These are phyloP conservation scores for Heracleum sosnowskyi DNA, from an alignment of 129 eudicot species.

Conservation along the genomic window DNA sequence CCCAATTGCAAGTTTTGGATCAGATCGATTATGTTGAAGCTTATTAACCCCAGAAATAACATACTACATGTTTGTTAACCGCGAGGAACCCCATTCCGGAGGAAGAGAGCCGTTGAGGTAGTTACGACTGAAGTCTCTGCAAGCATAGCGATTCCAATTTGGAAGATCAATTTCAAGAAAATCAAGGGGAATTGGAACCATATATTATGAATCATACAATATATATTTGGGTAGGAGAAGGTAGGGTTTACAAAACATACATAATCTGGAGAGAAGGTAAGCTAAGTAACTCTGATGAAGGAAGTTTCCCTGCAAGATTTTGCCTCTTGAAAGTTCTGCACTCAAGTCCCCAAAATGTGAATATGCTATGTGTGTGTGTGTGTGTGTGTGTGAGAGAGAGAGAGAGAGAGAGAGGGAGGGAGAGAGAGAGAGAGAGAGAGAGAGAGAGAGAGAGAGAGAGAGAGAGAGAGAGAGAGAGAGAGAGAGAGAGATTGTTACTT, in stretches of 20 bases:
- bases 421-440: too few relatives aligned
- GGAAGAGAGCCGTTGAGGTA: slow-evolving; percentile 3
- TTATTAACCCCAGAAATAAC: too few relatives aligned
- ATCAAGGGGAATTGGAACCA: neutral
- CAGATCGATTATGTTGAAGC: too few relatives aligned
- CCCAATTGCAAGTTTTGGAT: too few relatives aligned
- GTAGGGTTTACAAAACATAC: neutral
- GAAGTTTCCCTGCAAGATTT: neutral
- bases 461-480: too few relatives aligned
- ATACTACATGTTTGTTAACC: neutral
- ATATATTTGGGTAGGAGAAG: neutral
- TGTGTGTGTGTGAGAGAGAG: too few relatives aligned
- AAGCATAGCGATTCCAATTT: neutral
- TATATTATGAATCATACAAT: neutral
- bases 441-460: too few relatives aligned
- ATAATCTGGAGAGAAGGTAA: neutral
- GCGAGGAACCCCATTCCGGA: neutral
- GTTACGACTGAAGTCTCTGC: slow-evolving; percentile 2
- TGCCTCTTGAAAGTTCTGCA: slow-evolving; percentile 6
- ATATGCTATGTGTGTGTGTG: too few relatives aligned
- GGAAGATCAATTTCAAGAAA: neutral
- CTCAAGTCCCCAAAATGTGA: neutral
- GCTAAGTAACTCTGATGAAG: neutral
- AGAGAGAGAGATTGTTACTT: too few relatives aligned
- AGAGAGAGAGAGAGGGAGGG: too few relatives aligned